Evolutionary conservation across 495 filamentous ascomycete genomes (phyloP).

Genomic region (Entonaema liquescens): DNA sequence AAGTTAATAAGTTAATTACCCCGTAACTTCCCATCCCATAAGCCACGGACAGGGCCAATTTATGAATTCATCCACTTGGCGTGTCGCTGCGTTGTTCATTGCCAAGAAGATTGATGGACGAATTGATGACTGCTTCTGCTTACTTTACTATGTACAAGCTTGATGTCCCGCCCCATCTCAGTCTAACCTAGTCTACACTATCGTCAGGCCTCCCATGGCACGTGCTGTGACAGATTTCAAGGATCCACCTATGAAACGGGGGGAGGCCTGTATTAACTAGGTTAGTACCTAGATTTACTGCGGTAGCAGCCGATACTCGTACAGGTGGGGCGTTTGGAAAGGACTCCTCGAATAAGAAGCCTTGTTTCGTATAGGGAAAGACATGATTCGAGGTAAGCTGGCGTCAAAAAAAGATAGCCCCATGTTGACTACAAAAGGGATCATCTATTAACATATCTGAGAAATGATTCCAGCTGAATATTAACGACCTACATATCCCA

Average conservation of each 20-base stretch:
- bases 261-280: background rate
- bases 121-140: background rate
- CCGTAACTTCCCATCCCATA: too few species aligned
- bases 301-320: background rate
- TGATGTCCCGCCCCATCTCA: too few species aligned
- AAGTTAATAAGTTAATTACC: background rate
- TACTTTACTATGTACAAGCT: background rate
- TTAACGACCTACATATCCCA: background rate
- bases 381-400: background rate
- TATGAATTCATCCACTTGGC: background rate
- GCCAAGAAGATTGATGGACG: background rate
- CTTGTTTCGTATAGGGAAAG: background rate
- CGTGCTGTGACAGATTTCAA: background rate
- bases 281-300: too few species aligned
- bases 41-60: background rate
- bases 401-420: too few species aligned
- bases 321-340: background rate
- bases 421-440: background rate
- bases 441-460: background rate
- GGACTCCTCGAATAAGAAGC: background rate
- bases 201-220: background rate
- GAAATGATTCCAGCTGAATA: background rate
- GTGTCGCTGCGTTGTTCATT: background rate
- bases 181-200: background rate
- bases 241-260: background rate